phyloP scores from a whole-genome alignment of 2,329 filamentous ascomycete species.

The Fusarium guadeloupense region DNA sequence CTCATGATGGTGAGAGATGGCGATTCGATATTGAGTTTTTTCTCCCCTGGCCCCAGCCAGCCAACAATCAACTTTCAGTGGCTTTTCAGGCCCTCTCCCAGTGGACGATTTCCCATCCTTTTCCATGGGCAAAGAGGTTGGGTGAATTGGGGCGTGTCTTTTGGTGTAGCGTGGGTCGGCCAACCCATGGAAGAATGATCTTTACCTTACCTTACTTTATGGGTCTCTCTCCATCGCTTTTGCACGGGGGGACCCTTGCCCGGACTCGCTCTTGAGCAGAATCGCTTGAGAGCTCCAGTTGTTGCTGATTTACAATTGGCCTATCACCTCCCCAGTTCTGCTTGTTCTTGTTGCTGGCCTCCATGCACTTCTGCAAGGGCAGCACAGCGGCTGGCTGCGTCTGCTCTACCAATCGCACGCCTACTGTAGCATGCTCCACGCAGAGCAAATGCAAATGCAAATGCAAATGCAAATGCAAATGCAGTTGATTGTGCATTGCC shows the following conservation, averaged over 20 bases:
- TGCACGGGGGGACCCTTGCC: constrained; percentile 18
- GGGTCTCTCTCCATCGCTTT: not conserved
- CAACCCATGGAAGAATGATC: constrained; percentile 1
- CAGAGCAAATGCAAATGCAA: too few species aligned
- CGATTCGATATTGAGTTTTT: constrained; percentile 3
- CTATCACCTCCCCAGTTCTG: not conserved
- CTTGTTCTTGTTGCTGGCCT: constrained; percentile 18
- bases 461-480: too few species aligned
- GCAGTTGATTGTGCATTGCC: constrained; percentile 27
- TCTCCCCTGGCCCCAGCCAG: not conserved
- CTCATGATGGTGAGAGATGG: constrained; percentile 17
- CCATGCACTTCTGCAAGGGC: constrained; percentile 38
- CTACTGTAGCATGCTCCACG: constrained; percentile 25
- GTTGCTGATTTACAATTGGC: constrained; percentile 19
- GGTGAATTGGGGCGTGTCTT: constrained; percentile 4
- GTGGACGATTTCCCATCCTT: not conserved
- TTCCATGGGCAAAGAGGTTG: constrained; percentile 1
- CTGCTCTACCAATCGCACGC: constrained; percentile 38
- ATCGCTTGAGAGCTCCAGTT: constrained; percentile 6
- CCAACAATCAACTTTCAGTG: constrained; percentile 12
- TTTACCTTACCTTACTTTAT: constrained; percentile 15
- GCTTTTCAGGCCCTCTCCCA: constrained; percentile 6
- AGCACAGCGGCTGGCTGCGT: constrained; percentile 43
- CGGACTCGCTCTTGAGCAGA: constrained; percentile 6
- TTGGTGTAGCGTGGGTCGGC: constrained; percentile 1